Evolutionary conservation across 345 rosid genomes (phyloP).

Genomic region (Melastoma malabathricum): DNA sequence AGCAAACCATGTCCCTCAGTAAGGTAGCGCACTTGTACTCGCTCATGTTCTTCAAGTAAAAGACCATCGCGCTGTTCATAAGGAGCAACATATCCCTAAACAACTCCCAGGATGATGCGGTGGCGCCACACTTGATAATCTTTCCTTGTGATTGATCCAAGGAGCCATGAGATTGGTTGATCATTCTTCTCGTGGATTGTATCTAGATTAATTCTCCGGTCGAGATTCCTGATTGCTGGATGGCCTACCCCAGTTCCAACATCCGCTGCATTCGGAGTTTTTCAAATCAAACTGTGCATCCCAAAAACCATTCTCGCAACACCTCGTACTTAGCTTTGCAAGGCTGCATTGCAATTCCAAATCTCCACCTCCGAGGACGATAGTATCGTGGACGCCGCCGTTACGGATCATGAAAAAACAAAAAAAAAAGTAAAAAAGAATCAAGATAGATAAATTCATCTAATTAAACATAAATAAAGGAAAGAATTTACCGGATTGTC

Average conservation of each 20-base stretch:
- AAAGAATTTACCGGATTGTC: too few relatives aligned
- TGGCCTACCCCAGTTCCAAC: slow-evolving; percentile 54
- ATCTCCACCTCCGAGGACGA: neutral
- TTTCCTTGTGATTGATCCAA: too few relatives aligned
- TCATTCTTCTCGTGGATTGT: too few relatives aligned
- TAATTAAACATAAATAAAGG: too few relatives aligned
- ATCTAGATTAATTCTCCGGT: slow-evolving; percentile 22
- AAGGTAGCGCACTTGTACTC: slow-evolving; percentile 61
- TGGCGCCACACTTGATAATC: slow-evolving; percentile 31
- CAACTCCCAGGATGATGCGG: slow-evolving; percentile 42
- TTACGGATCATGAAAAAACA: too few relatives aligned
- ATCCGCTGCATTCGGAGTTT: slow-evolving; percentile 72
- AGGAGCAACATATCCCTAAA: slow-evolving; percentile 60
- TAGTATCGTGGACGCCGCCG: too few relatives aligned
- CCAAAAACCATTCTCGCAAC: slow-evolving; percentile 41
- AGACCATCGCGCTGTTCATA: slow-evolving; percentile 59
- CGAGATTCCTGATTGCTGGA: slow-evolving; percentile 55
- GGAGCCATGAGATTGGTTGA: too few relatives aligned
- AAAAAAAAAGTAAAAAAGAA: too few relatives aligned
- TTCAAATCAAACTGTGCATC: slow-evolving; percentile 66
- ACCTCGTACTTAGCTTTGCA: slow-evolving; percentile 77
- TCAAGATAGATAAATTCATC: too few relatives aligned
- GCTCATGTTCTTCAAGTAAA: slow-evolving; percentile 64
- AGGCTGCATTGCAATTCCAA: slow-evolving; percentile 27
- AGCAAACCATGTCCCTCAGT: slow-evolving; percentile 44